Conservation (phyloP, 192 early-diverging fungal species). For the Entomortierella beljakovae region DNA sequence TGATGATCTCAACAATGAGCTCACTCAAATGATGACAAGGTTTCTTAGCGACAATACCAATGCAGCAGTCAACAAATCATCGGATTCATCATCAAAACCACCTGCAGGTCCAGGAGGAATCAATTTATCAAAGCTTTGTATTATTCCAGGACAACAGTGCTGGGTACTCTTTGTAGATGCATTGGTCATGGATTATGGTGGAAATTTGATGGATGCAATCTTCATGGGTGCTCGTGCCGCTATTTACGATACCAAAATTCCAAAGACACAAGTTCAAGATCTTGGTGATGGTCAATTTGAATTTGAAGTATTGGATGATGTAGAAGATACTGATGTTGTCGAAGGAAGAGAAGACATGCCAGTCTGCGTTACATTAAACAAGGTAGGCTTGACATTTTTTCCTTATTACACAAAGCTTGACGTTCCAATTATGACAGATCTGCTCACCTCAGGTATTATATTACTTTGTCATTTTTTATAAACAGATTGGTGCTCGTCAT, state of each 20-base stretch:
- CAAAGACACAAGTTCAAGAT: constrained; percentile 85
- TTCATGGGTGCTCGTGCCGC: constrained; percentile 90
- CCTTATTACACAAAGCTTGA: not conserved
- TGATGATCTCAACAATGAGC: constrained; percentile 87
- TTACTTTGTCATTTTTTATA: not conserved
- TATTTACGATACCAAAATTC: constrained; percentile 87
- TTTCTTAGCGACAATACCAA: constrained; percentile 69
- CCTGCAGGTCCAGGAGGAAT: constrained; percentile 78
- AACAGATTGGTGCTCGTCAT: constrained; percentile 83
- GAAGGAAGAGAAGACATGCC: constrained; percentile 85
- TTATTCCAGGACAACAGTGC: constrained; percentile 89
- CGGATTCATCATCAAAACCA: constrained; percentile 13
- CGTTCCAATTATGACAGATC: not conserved
- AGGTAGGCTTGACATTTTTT: constrained; percentile 57
- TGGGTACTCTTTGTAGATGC: constrained; percentile 95
- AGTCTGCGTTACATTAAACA: constrained; percentile 85
- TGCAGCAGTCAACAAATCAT: not conserved
- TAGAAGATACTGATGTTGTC: constrained; percentile 84
- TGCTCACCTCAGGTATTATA: not conserved
- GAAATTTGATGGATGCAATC: constrained; percentile 88
- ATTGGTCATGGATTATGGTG: constrained; percentile 90
- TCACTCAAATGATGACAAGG: constrained; percentile 85
- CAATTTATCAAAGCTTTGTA: constrained; percentile 87
- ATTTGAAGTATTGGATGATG: constrained; percentile 93
- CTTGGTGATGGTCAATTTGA: constrained; percentile 84